These are phyloP conservation scores for Terfezia boudieri DNA, from an alignment of 495 filamentous ascomycete genomes.

Conservation along the genomic window DNA sequence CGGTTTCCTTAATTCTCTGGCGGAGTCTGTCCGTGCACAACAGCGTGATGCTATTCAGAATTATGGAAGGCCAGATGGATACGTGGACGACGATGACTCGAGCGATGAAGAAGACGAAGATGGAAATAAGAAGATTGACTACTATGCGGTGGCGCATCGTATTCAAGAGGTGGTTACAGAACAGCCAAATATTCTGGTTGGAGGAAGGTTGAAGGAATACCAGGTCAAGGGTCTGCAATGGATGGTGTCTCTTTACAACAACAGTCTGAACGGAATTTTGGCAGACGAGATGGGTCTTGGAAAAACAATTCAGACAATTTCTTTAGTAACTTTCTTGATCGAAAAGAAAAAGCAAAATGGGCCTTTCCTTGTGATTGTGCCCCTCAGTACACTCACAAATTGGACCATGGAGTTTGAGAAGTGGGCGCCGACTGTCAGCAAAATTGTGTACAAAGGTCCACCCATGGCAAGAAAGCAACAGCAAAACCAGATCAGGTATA, in stretches of 20 bases:
- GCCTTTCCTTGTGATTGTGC: conserved; percentile 90
- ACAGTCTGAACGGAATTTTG: conserved; percentile 95
- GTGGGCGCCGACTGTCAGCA: conserved; percentile 72
- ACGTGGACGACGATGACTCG: conserved; percentile 29
- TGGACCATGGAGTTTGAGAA: conserved; percentile 99
- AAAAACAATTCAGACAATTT: conserved; percentile 98
- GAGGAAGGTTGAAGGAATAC: conserved; percentile 87
- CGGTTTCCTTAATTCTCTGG: conserved; percentile 86
- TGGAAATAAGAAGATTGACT: conserved; percentile 62
- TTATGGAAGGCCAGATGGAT: conserved; percentile 44
- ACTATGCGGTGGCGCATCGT: conserved; percentile 93
- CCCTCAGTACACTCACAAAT: conserved; percentile 81
- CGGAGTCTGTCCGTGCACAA: conserved; percentile 73
- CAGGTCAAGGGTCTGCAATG: conserved; percentile 95
- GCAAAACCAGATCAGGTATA: conserved; percentile 81
- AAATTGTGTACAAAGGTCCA: conserved; percentile 91
- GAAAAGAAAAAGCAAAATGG: conserved; percentile 85
- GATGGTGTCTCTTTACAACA: conserved; percentile 99
- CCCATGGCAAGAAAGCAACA: conserved; percentile 73
- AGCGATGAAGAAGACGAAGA: conserved; percentile 48
- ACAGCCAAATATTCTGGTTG: conserved; percentile 69
- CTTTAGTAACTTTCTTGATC: conserved; percentile 87
- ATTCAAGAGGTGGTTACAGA: conserved; percentile 71
- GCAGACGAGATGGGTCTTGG: conserved; percentile 99
- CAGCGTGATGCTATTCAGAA: conserved; percentile 60